Evolutionary conservation across 2,329 filamentous ascomycete genomes (phyloP), one percentile per base, ranked within the genome.

Genomic region (Verticillium albo-atrum): DNA sequence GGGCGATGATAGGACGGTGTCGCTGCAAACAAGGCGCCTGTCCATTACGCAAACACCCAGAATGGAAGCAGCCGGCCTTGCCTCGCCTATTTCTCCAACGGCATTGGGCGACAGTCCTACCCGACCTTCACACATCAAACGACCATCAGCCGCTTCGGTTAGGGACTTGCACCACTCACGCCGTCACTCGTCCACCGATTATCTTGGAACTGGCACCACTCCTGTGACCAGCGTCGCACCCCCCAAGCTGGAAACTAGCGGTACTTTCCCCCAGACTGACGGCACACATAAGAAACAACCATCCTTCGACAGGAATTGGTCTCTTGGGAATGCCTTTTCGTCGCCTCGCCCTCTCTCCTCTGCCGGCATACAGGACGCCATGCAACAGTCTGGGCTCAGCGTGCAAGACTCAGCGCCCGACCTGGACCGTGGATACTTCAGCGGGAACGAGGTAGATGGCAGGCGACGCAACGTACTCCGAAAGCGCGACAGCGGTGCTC

Each of bases 401-500:
- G 67, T 75, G 15, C 78, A 78, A 62, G 81, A 84, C 61, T 79
- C 79, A 9, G 75, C 77, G 17, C 73, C 79, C 26, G 90, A 96
- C 62, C 73, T 91, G 17, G 95, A 98, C 68, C 85, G 92, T 35
- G 94, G 93, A 26, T 98, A 98, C 73, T 97, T 97, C 70, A 97
- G 94, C 7, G 92, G 93, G 3, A 90, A 89, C 17, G 94, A 98
- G 68, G 80, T 87, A 12, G 92, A 97, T 63, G 84, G 84, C 51
- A 86, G 89, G 60, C 87, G 85, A 67, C 85, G 90, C 53, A 96
- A 92, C 70, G 80, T 95, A 54, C 78, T 97, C 64, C 91, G 91
- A 73, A 96, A 95, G 76, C 88, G 90, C 60, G 85, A 87, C 61
- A 88, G 85, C 62, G 74, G 60, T 54, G 77, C 75, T 28, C 85